Conservation (phyloP, 345 rosid genomes). For the Mangifera indica region DNA sequence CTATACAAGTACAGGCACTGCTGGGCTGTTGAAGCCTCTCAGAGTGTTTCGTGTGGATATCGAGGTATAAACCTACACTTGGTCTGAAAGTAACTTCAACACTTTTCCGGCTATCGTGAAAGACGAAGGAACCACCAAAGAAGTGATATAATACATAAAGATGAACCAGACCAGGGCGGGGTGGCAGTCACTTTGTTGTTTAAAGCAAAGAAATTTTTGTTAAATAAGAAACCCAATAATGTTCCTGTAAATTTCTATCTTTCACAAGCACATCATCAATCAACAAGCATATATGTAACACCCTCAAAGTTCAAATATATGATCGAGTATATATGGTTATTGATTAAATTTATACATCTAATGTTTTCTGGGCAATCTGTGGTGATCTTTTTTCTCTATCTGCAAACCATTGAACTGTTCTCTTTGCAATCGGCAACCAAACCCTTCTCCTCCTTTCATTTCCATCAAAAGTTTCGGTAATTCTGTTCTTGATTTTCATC, state of each 20-base stretch:
- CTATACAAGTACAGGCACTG: too few species aligned
- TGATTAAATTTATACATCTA: conserved; percentile 33
- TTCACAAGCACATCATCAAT: too few species aligned
- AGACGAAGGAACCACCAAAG: too few species aligned
- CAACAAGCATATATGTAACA: background rate
- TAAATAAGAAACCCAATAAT: background rate
- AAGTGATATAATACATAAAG: too few species aligned
- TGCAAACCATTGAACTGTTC: conserved; percentile 76
- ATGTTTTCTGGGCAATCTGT: conserved; percentile 27
- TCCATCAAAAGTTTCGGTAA: conserved; percentile 23
- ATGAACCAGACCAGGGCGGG: conserved; percentile 20
- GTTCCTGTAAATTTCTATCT: background rate
- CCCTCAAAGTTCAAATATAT: too few species aligned
- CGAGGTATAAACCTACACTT: too few species aligned
- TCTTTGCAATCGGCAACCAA: conserved; percentile 80
- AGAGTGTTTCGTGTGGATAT: too few species aligned
- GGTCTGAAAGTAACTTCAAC: too few species aligned
- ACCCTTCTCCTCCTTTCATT: conserved; percentile 49
- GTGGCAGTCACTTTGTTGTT: background rate
- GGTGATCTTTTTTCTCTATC: conserved; percentile 50
- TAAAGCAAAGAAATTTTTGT: background rate
- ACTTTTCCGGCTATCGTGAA: too few species aligned
- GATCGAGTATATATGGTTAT: background rate
- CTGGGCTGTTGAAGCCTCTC: too few species aligned
- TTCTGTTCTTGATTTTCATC: conserved; percentile 25